Conservation (phyloP, 2,329 filamentous ascomycete genomes). For the Colletotrichum acutatum region DNA sequence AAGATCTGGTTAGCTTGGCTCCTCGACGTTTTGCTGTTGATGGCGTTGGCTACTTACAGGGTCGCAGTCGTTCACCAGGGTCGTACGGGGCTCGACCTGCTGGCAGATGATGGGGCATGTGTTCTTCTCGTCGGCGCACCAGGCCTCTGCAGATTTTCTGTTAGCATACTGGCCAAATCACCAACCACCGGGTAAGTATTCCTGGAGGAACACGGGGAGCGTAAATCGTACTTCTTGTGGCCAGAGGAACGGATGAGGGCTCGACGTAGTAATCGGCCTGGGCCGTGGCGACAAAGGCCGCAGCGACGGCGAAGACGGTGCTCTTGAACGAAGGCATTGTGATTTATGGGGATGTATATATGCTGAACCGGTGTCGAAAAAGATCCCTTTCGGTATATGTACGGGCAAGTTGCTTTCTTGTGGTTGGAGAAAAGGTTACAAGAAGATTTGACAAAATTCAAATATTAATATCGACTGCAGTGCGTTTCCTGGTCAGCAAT, state of each 20-base stretch:
- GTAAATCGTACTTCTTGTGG: conserved; percentile 60
- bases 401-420: not conserved
- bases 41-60: conserved; percentile 57
- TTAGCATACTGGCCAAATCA: conserved; percentile 14
- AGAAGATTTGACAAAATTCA: not conserved
- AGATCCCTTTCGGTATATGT: not conserved
- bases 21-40: not conserved
- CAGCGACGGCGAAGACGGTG: conserved; percentile 64
- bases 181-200: not conserved
- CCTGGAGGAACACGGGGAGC: not conserved
- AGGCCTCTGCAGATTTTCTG: conserved; percentile 57
- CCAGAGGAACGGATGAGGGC: conserved; percentile 66
- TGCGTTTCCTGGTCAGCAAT: conserved; percentile 35
- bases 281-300: conserved; percentile 62
- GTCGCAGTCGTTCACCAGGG: conserved; percentile 74
- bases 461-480: conserved; percentile 8
- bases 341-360: conserved; percentile 2
- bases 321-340: conserved; percentile 67
- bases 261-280: conserved; percentile 71
- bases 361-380: not conserved
- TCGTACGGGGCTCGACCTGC: conserved; percentile 64
- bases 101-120: conserved; percentile 80
- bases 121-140: conserved; percentile 73
- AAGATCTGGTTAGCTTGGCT: not conserved
- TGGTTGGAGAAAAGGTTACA: not conserved